phyloP scores from a whole-genome alignment of 495 filamentous ascomycete genomes.

The Lasiosphaeriaceae sp. region DNA sequence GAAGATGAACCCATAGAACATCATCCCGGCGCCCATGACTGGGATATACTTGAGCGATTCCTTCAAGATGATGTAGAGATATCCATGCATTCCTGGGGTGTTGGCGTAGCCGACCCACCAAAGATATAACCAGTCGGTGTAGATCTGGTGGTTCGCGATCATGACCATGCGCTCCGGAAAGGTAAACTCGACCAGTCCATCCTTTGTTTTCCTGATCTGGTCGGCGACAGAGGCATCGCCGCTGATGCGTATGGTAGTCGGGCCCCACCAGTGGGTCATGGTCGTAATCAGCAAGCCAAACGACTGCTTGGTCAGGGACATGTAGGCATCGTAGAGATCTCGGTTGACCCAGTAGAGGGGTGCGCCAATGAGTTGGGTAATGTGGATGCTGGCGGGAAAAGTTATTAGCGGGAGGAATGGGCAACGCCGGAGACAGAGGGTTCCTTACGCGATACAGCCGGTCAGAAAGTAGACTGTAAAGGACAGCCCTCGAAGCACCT shows the following conservation, averaged over 20 bases:
- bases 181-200: slow-evolving; percentile 65
- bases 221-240: slow-evolving; percentile 69
- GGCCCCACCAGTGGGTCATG: slow-evolving; percentile 79
- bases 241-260: slow-evolving; percentile 70
- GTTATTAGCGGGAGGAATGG: slow-evolving; percentile 2
- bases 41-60: slow-evolving; percentile 77
- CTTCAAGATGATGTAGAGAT: slow-evolving; percentile 80
- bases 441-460: slow-evolving; percentile 45
- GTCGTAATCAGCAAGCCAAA: slow-evolving; percentile 71
- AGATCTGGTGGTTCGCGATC: slow-evolving; percentile 85
- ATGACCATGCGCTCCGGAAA: slow-evolving; percentile 76
- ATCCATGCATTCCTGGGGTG: slow-evolving; percentile 65
- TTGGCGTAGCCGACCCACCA: slow-evolving; percentile 84
- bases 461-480: slow-evolving; percentile 63
- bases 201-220: slow-evolving; percentile 58
- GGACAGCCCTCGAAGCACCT: slow-evolving; percentile 60
- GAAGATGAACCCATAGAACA: slow-evolving; percentile 81
- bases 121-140: slow-evolving; percentile 84
- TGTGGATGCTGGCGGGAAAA: slow-evolving; percentile 47
- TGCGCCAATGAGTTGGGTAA: slow-evolving; percentile 62
- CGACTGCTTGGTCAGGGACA: slow-evolving; percentile 70
- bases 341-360: slow-evolving; percentile 67
- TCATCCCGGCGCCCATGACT: slow-evolving; percentile 72
- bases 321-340: slow-evolving; percentile 71
- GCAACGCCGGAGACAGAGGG: slow-evolving; percentile 6